phyloP scores from a whole-genome alignment of 1,284 basidiomycete species.

The Ceratorhiza oryzae-sativae region DNA sequence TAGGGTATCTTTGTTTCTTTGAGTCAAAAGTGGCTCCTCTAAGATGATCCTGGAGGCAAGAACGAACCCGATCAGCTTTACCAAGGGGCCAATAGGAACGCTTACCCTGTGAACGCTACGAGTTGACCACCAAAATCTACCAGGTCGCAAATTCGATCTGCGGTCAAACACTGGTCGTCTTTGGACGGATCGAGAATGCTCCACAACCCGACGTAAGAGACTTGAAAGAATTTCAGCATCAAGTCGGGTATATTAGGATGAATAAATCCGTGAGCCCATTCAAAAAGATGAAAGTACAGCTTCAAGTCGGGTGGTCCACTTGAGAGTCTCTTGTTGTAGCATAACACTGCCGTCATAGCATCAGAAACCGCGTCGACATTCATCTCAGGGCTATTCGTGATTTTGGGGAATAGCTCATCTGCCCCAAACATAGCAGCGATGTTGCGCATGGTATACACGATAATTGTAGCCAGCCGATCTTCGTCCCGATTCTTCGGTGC shows the following conservation, averaged over 20 bases:
- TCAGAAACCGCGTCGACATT: not conserved
- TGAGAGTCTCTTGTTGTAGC: not conserved
- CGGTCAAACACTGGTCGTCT: not conserved
- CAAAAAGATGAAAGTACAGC: not conserved
- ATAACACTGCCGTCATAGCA: not conserved
- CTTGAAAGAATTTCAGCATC: constrained; percentile 4
- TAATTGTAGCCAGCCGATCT: not conserved
- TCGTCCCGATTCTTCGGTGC: not conserved
- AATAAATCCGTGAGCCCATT: not conserved
- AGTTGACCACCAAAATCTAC: not conserved
- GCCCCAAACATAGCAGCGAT: not conserved
- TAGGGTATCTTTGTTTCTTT: not conserved
- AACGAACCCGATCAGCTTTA: too few relatives aligned
- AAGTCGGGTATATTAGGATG: not conserved
- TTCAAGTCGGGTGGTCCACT: not conserved
- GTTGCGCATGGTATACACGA: not conserved
- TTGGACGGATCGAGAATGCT: not conserved
- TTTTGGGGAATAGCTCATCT: not conserved
- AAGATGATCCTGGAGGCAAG: not conserved
- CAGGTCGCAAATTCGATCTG: not conserved
- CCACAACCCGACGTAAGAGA: constrained; percentile 1
- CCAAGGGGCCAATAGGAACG: not conserved
- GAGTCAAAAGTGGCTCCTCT: not conserved
- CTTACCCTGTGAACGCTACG: not conserved
- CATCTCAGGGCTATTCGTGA: not conserved